phyloP scores from a whole-genome alignment of 306 rosid genomes.

The Benincasa hispida region DNA sequence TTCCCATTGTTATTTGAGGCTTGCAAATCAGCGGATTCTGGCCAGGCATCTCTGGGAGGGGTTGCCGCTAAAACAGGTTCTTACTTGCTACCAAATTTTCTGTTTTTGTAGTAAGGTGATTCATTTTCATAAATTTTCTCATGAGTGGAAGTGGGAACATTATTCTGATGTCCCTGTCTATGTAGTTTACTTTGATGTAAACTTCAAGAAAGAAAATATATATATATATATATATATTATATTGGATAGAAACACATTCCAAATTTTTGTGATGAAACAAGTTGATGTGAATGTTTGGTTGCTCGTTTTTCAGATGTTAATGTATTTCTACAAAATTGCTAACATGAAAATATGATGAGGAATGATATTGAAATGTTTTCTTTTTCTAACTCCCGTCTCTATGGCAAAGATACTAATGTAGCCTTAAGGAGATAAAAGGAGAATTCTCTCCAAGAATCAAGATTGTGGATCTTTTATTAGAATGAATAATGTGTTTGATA shows the following conservation, averaged over 20 bases:
- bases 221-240: too few relatives aligned
- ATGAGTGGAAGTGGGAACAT: background rate
- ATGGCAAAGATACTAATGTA: background rate
- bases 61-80: constrained; percentile 56
- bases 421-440: too few relatives aligned
- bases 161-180: background rate
- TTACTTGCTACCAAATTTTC: constrained; percentile 3
- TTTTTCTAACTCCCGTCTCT: background rate
- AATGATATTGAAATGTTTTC: background rate
- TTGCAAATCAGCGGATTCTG: constrained; percentile 35
- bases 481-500: too few relatives aligned
- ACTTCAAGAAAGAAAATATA: too few relatives aligned
- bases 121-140: background rate
- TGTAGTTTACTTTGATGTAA: background rate
- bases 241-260: background rate
- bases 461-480: too few relatives aligned
- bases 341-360: background rate
- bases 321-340: background rate
- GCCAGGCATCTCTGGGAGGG: constrained; percentile 32
- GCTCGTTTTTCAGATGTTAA: background rate
- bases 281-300: background rate
- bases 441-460: too few relatives aligned
- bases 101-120: background rate
- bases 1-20: constrained; percentile 59
- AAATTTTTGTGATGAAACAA: background rate